Conservation (phyloP, 2,329 filamentous ascomycete genomes). For the Aspergillus sp. region DNA sequence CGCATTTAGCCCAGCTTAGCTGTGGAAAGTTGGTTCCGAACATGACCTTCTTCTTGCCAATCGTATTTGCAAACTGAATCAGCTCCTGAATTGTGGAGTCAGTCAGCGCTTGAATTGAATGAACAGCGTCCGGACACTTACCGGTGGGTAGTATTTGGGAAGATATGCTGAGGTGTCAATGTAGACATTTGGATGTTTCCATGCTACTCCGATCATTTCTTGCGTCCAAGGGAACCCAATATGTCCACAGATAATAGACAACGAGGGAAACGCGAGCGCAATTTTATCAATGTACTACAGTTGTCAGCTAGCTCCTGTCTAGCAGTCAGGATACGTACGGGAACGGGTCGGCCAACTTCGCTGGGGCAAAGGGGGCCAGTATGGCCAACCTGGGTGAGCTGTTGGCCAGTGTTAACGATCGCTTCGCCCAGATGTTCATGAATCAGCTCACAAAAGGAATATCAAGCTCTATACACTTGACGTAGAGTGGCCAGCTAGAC, state of each 20-base stretch:
- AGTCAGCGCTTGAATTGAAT: too few species aligned
- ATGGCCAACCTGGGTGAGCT: conserved; percentile 26
- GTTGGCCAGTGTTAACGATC: background rate
- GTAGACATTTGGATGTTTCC: conserved; percentile 27
- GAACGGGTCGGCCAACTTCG: conserved; percentile 25
- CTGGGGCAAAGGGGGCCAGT: conserved; percentile 25
- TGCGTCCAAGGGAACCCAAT: conserved; percentile 23
- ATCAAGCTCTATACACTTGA: conserved; percentile 28
- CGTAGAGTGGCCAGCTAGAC: conserved; percentile 21
- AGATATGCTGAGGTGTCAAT: conserved; percentile 23
- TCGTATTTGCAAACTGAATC: conserved; percentile 24
- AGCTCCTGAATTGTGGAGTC: conserved; percentile 15
- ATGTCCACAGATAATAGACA: conserved; percentile 23
- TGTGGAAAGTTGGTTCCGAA: conserved; percentile 28
- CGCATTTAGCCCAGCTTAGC: conserved; percentile 21
- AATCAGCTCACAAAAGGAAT: conserved; percentile 19
- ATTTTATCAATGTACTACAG: conserved; percentile 21
- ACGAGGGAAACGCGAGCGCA: conserved; percentile 21
- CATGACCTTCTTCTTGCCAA: conserved; percentile 23
- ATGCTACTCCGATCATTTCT: conserved; percentile 22
- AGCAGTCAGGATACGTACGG: background rate
- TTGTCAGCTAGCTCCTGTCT: background rate
- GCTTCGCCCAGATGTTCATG: too few species aligned
- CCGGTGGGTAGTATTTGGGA: conserved; percentile 22
- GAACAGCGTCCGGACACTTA: too few species aligned